phyloP scores from a whole-genome alignment of 176 grass and related monocot genomes.

The Bolboschoenus planiculmis region DNA sequence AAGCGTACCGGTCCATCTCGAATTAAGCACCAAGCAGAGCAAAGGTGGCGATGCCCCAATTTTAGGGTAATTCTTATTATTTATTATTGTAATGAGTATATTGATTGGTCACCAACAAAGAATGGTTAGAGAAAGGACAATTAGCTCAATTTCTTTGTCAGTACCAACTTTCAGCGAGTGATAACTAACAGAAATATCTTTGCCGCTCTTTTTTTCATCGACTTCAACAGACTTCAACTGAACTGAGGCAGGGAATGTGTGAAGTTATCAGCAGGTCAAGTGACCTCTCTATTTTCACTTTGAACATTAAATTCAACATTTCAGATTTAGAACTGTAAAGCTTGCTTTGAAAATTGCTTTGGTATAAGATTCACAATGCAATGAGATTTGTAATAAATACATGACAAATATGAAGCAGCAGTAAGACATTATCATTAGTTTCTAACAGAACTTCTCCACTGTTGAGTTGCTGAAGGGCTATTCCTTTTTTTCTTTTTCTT shows the following conservation, averaged over 20 bases:
- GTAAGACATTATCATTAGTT: neutral
- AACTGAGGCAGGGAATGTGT: conserved; percentile 12
- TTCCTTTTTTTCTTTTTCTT: neutral
- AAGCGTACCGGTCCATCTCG: conserved; percentile 38
- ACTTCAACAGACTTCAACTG: conserved; percentile 31
- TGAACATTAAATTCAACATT: neutral
- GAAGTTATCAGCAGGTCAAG: neutral
- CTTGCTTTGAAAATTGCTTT: neutral
- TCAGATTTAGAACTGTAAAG: neutral
- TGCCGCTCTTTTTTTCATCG: neutral
- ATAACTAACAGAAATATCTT: neutral
- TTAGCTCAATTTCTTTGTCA: neutral
- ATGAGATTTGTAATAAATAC: neutral
- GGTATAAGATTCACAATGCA: neutral
- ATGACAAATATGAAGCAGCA: neutral
- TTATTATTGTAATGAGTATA: neutral
- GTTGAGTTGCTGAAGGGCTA: neutral
- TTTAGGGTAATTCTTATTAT: conserved; percentile 50
- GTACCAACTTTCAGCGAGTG: neutral
- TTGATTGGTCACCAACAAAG: neutral
- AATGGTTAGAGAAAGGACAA: too few species aligned
- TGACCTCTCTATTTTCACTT: neutral
- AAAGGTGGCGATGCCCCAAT: conserved; percentile 38
- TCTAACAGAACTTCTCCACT: neutral
- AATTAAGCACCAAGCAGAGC: conserved; percentile 47